Evolutionary conservation across 2,329 filamentous ascomycete genomes (phyloP).

Genomic region (Cytospora paraplurivora): DNA sequence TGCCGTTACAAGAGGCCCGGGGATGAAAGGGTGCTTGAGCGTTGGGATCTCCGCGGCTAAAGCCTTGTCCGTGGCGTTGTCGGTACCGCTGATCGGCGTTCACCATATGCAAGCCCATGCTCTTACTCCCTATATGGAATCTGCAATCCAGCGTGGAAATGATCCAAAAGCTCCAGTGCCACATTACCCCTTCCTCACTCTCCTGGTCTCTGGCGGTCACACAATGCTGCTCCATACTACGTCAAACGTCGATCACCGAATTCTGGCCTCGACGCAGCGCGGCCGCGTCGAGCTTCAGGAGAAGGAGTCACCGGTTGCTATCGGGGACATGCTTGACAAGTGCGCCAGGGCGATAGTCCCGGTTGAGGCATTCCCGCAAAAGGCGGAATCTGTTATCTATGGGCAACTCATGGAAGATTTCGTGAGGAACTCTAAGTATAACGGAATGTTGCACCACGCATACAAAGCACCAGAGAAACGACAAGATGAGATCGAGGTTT

Average conservation of each 20-base stretch:
- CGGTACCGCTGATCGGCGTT: conserved; percentile 78
- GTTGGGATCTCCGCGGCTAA: conserved; percentile 84
- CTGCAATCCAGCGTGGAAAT: conserved; percentile 51
- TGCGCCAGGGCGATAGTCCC: conserved; percentile 77
- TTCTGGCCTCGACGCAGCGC: conserved; percentile 74
- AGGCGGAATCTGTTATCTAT: conserved; percentile 69
- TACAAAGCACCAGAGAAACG: conserved; percentile 63
- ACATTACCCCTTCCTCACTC: conserved; percentile 79
- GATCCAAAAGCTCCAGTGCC: conserved; percentile 15
- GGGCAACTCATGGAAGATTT: conserved; percentile 78
- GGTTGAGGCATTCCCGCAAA: conserved; percentile 50
- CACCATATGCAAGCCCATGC: conserved; percentile 99
- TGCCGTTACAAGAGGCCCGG: conserved; percentile 86
- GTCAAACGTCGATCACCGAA: conserved; percentile 66
- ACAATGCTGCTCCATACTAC: conserved; percentile 80
- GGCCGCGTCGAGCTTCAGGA: conserved; percentile 3
- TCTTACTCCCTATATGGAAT: conserved; percentile 77
- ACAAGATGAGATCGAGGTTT: conserved; percentile 57
- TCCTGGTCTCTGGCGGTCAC: conserved; percentile 52
- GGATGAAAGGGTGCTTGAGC: conserved; percentile 78
- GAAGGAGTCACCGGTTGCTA: conserved; percentile 56
- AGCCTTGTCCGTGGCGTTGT: conserved; percentile 81
- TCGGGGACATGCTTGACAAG: conserved; percentile 91
- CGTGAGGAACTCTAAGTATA: conserved; percentile 60
- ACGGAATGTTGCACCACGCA: conserved; percentile 36